Base-by-base conservation (phyloP, 2,329 filamentous ascomycete species). In the Fusarium haematococcum region DNA sequence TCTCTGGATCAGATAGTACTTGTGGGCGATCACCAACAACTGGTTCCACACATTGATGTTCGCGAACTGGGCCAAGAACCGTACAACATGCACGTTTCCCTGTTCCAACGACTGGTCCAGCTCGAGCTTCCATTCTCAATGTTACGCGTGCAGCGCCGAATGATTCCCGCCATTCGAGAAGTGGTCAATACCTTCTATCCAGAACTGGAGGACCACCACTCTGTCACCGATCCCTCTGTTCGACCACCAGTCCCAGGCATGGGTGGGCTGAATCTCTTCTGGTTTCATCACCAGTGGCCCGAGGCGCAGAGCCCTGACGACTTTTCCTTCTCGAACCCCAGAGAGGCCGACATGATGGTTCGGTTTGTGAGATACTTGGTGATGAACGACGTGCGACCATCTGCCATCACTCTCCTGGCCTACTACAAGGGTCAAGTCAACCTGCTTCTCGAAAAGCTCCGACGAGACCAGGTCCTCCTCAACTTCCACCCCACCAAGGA, bases 351-450 rank as follows among this genome's bases (percentile, higher is more conserved):
- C 2, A 96, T 98, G 92, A 86, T 98, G 33, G 88, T 91, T 0
- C 87, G 87, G 0, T 93, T 97, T 73, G 91, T 92, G 73, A 84
- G 89, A 30, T 93, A 98, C 77, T 88, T 98, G 0, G 80, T 92
- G 1, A 84, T 90, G 68, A 96, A 95, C 71, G 92, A 92, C 0
- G 83, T 92, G 1, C 76, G 84, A 0, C 80, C 88, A 0, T 80
- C 83, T 0, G 86, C 92, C 7, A 95, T 98, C 65, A 97, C 95
- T 0, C 85, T 98, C 4, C 82, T 98, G 59, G 96, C 95, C 0
- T 98, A 97, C 79, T 98, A 98, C 85, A 94, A 94, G 50, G 95
- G 94, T 0, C 95, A 98, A 79, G 88, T 92, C 52, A 93, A 92
- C 74, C 83, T 87, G 3, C 86, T 98, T 3, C 77, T 91, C 0